Conservation (phyloP, 2,329 filamentous ascomycete species). For the Phoma sp. region DNA sequence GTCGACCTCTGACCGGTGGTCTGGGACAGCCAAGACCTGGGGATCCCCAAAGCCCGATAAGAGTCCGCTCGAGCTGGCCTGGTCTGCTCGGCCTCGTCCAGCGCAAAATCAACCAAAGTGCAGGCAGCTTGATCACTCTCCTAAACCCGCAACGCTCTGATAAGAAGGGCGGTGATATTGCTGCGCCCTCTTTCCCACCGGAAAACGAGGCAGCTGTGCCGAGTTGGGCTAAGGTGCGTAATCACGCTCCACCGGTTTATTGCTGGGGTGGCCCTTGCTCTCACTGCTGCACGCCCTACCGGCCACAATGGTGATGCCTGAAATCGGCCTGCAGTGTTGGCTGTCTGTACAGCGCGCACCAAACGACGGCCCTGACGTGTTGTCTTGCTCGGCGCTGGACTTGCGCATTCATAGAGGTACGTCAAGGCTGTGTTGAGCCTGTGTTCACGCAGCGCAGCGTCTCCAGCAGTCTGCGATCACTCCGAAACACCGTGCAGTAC, state of each 20-base stretch:
- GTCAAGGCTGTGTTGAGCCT: slow-evolving; percentile 1
- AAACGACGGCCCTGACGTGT: neutral
- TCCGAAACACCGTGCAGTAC: slow-evolving; percentile 13
- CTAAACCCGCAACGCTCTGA: slow-evolving; percentile 14
- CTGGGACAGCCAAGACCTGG: slow-evolving; percentile 12
- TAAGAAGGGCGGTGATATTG: slow-evolving; percentile 33
- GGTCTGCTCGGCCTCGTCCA: neutral
- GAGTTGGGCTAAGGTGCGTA: slow-evolving; percentile 32
- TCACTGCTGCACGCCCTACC: slow-evolving; percentile 36
- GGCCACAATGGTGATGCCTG: slow-evolving; percentile 29
- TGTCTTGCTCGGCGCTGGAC: neutral
- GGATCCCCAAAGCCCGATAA: neutral
- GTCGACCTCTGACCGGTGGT: slow-evolving; percentile 8
- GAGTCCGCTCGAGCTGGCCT: neutral
- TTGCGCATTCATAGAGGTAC: slow-evolving; percentile 1
- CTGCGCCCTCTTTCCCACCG: slow-evolving; percentile 36
- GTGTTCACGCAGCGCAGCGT: neutral
- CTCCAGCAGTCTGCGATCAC: slow-evolving; percentile 1
- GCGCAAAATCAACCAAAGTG: neutral
- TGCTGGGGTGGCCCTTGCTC: slow-evolving; percentile 29
- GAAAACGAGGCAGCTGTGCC: slow-evolving; percentile 29
- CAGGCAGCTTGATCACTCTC: neutral
- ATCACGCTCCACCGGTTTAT: slow-evolving; percentile 34
- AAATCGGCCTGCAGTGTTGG: slow-evolving; percentile 4
- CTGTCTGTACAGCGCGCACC: neutral